Percentiles rank a stretch among this genome's conserved stretches.
phyloP scores from a whole-genome alignment of 352 stramenopile species.

The Phytopythium montanum region DNA sequence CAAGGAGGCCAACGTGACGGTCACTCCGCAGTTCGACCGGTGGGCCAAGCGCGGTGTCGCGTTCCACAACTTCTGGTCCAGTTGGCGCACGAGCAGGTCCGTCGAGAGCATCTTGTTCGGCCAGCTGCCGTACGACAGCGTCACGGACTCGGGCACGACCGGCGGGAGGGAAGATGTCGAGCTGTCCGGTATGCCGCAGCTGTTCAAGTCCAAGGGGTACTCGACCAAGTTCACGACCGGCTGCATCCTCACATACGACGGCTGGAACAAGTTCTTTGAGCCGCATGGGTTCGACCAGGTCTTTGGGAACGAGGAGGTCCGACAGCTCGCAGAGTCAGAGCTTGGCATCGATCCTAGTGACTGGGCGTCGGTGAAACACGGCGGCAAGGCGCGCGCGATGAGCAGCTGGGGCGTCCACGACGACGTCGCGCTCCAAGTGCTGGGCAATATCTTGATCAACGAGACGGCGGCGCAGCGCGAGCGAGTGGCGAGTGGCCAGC shows the following conservation, averaged over 20 bases:
- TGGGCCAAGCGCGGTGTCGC: slow-evolving; percentile 46
- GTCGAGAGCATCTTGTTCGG: slow-evolving; percentile 55
- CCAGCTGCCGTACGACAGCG: slow-evolving; percentile 40
- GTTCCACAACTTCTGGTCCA: slow-evolving; percentile 60
- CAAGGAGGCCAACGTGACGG: slow-evolving; percentile 26
- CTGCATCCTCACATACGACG: slow-evolving; percentile 38
- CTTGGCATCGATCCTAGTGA: slow-evolving; percentile 26
- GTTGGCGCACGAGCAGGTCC: slow-evolving; percentile 50
- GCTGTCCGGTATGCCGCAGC: slow-evolving; percentile 39
- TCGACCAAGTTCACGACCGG: slow-evolving; percentile 49
- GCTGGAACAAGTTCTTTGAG: slow-evolving; percentile 43
- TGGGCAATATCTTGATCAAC: slow-evolving; percentile 33
- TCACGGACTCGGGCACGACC: slow-evolving; percentile 30
- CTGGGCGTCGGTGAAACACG: slow-evolving; percentile 42
- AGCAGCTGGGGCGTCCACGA: slow-evolving; percentile 49
- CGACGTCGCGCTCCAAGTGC: slow-evolving; percentile 38
- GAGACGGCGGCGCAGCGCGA: slow-evolving; percentile 25
- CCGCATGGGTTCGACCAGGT: slow-evolving; percentile 53
- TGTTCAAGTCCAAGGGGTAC: slow-evolving; percentile 51
- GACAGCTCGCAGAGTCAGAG: slow-evolving; percentile 21
- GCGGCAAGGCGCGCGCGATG: slow-evolving; percentile 10
- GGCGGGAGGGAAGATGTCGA: slow-evolving; percentile 19
- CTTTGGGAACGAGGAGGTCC: slow-evolving; percentile 34
- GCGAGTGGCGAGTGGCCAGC: slow-evolving; percentile 14
- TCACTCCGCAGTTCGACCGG: slow-evolving; percentile 47